Percentiles rank a stretch among this genome's conserved stretches.
These are phyloP conservation scores for California macrophylla DNA, from an alignment of 441 rosid species.

Conservation along the genomic window DNA sequence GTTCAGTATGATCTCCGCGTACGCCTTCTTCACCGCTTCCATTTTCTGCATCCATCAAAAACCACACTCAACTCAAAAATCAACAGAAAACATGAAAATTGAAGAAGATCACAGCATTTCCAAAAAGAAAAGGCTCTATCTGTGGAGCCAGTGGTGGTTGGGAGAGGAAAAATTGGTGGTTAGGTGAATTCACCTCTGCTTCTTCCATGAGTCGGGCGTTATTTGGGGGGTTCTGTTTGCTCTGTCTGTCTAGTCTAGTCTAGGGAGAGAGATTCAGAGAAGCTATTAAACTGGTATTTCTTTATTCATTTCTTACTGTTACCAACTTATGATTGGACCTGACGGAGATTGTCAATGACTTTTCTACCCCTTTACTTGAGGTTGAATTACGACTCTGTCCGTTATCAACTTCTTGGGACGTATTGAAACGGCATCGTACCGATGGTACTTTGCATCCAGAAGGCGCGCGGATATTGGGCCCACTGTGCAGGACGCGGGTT, in stretches of 20 bases:
- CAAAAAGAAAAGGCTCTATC: background rate
- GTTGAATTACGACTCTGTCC: background rate
- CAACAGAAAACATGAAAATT: slow-evolving; percentile 8
- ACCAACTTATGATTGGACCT: background rate
- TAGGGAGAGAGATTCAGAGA: background rate
- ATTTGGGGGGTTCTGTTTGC: background rate
- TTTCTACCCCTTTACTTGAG: background rate
- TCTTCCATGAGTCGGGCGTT: background rate
- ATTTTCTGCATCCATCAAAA: slow-evolving; percentile 39
- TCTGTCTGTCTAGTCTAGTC: background rate
- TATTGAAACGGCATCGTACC: background rate
- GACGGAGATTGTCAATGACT: background rate
- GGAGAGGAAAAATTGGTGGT: background rate
- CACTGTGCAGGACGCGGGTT: slow-evolving; percentile 3
- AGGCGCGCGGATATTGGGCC: background rate
- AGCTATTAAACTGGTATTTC: background rate
- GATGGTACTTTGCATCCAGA: background rate
- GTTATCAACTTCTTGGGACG: background rate
- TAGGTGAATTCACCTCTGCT: background rate
- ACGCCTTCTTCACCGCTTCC: slow-evolving; percentile 82
- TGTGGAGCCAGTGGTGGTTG: background rate
- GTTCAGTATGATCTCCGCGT: slow-evolving; percentile 78
- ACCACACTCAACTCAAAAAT: slow-evolving; percentile 13
- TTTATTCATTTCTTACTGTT: background rate
- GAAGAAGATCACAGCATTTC: background rate